Conservation (phyloP, 805 yeast genomes). For the Cyberlindnera saturnus region DNA sequence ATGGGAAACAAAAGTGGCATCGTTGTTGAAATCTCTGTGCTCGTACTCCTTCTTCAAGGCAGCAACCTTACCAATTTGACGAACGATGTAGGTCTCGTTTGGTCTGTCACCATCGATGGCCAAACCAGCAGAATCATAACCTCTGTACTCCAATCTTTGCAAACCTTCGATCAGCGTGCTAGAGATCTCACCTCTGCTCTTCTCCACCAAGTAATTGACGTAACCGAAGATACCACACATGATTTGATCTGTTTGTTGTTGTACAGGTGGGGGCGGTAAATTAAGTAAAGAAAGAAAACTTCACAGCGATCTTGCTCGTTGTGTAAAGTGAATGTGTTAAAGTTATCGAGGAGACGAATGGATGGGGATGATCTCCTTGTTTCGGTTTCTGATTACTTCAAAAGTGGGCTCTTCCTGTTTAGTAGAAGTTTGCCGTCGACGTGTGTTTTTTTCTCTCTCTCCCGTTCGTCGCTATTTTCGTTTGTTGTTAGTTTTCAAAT, state of each 20-base stretch:
- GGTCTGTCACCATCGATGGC: slow-evolving; percentile 87
- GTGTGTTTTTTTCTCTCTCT: too few relatives aligned
- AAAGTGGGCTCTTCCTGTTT: too few relatives aligned
- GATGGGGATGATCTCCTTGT: too few relatives aligned
- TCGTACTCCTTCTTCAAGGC: slow-evolving; percentile 65
- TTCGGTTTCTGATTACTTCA: too few relatives aligned
- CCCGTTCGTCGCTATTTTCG: too few relatives aligned
- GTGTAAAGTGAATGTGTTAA: too few relatives aligned
- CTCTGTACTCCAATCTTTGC: slow-evolving; percentile 90
- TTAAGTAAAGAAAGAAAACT: not conserved
- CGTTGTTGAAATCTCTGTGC: slow-evolving; percentile 44
- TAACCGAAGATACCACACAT: slow-evolving; percentile 97
- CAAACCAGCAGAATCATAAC: slow-evolving; percentile 95
- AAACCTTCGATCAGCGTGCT: slow-evolving; percentile 84
- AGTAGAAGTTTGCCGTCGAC: too few relatives aligned
- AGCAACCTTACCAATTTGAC: slow-evolving; percentile 88
- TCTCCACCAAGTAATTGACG: slow-evolving; percentile 90
- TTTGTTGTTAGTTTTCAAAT: too few relatives aligned
- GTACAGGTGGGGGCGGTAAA: not conserved
- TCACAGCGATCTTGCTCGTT: too few relatives aligned
- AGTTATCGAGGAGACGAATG: too few relatives aligned
- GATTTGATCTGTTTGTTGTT: not conserved
- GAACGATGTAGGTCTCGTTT: slow-evolving; percentile 65
- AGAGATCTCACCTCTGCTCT: slow-evolving; percentile 86
- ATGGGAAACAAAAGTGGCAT: slow-evolving; percentile 70